Base-by-base conservation (phyloP, 2,329 filamentous ascomycete species). In the Colletotrichum theobromicola region DNA sequence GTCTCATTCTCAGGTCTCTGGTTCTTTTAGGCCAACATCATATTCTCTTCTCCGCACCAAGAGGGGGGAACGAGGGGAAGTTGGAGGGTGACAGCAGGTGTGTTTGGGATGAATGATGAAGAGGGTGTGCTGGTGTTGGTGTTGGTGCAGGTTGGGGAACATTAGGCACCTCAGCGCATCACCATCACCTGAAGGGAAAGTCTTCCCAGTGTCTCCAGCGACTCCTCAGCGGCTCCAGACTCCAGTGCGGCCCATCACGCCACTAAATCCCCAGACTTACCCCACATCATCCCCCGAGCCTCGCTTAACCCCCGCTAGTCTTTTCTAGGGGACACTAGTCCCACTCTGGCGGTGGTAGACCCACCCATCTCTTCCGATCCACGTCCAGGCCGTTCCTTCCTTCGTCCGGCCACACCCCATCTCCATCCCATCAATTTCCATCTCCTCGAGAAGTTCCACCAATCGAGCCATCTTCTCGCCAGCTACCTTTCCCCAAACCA, bases 211-310 rank as follows among this genome's bases (percentile, higher is more conserved):
- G 16, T 26, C 61, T 64, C 26, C 61, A 50, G 61, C 61, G 61
- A 64, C 61, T 64, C 61, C 61, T 64, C 26, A 64, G 61, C 61
- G 37, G 37, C 61, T 50, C 61, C 61, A 64, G 70, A 42, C 37
- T 57, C 70, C 64, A 62, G 28, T 57, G 71, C 71, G 60, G 67
- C 50, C 60, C 71, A 74, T 74, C 71, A 74, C 71, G 69, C 72
- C 72, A 75, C 72, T 72, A 72, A 75, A 72, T 72, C 72, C 72
- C 72, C 72, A 72, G 72, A 75, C 68, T 72, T 74, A 57, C 62
- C 72, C 72, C 72, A 74, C 42, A 72, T 62, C 18, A n/a, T 21
- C 9, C 21, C n/a, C 28, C 61, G 16, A 50, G 4, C 5, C 42
- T 60, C 72, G 68, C 72, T 67, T 30, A 67, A 5, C 1, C 0